Conservation (phyloP, 257 asterid species). For the Solanum lignicaule region DNA sequence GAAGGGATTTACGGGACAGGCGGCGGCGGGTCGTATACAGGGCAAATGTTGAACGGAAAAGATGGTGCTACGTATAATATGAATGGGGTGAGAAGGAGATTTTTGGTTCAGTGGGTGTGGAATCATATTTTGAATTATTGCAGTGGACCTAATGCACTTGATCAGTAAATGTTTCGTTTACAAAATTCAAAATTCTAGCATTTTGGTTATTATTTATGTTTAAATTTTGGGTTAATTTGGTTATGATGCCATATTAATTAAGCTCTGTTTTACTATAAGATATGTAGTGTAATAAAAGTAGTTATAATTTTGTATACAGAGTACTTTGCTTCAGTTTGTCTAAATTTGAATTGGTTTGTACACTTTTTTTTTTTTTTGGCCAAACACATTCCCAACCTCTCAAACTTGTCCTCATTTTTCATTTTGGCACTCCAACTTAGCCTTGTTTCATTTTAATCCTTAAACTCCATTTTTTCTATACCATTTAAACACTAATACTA, state of each 20-base stretch:
- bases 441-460: too few relatives aligned
- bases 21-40: slow-evolving; percentile 80
- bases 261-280: background rate
- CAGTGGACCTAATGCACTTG: slow-evolving; percentile 91
- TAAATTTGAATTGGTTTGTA: background rate
- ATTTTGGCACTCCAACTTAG: too few relatives aligned
- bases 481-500: too few relatives aligned
- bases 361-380: background rate
- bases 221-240: background rate
- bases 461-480: too few relatives aligned
- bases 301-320: background rate
- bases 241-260: background rate
- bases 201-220: background rate
- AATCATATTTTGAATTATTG: slow-evolving; percentile 62
- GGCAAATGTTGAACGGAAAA: slow-evolving; percentile 59
- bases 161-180: slow-evolving; percentile 45
- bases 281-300: background rate
- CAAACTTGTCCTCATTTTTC: too few relatives aligned
- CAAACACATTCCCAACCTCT: too few relatives aligned
- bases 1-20: slow-evolving; percentile 90
- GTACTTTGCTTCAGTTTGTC: background rate
- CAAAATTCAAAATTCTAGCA: background rate
- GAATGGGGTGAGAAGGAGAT: slow-evolving; percentile 75
- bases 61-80: slow-evolving; percentile 84
- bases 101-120: slow-evolving; percentile 95